Evolutionary conservation across 768 basidiomycete species (phyloP).

Genomic region (Lactarius deliciosus): DNA sequence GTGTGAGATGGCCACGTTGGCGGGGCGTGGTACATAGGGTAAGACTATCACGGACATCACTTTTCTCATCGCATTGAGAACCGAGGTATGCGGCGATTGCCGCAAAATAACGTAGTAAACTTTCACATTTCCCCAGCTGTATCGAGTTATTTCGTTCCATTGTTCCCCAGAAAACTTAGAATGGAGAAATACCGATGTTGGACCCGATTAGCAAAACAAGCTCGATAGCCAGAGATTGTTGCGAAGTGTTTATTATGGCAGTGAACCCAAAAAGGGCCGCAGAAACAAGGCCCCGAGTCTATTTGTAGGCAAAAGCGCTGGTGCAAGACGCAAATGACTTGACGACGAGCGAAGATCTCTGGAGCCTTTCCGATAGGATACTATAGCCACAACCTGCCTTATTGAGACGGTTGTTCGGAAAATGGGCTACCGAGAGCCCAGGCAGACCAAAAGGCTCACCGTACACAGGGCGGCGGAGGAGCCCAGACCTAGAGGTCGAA

Average conservation of each 20-base stretch:
- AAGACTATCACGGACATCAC: constrained; percentile 17
- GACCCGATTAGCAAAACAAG: background rate
- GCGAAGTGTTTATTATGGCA: background rate
- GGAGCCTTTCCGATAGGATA: background rate
- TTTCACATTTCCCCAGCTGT: background rate
- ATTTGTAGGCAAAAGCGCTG: background rate
- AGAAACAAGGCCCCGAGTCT: background rate
- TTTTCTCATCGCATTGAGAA: constrained; percentile 11
- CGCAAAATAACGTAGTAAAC: background rate
- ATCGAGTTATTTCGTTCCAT: constrained; percentile 6
- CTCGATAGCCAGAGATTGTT: background rate
- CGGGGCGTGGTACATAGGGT: constrained; percentile 18
- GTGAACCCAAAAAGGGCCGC: background rate
- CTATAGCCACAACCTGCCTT: background rate
- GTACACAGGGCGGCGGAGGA: background rate
- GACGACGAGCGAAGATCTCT: constrained; percentile 2
- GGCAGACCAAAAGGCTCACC: background rate
- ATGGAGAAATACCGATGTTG: background rate
- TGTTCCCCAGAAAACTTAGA: background rate
- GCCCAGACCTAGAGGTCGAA: background rate
- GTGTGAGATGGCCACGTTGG: constrained; percentile 24
- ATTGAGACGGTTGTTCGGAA: background rate
- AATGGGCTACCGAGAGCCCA: background rate
- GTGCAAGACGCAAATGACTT: background rate
- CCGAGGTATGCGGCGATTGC: constrained; percentile 13